These are phyloP conservation scores for Coniochaeta sp. DNA, from an alignment of 2,329 filamentous ascomycete species.

Conservation along the genomic window DNA sequence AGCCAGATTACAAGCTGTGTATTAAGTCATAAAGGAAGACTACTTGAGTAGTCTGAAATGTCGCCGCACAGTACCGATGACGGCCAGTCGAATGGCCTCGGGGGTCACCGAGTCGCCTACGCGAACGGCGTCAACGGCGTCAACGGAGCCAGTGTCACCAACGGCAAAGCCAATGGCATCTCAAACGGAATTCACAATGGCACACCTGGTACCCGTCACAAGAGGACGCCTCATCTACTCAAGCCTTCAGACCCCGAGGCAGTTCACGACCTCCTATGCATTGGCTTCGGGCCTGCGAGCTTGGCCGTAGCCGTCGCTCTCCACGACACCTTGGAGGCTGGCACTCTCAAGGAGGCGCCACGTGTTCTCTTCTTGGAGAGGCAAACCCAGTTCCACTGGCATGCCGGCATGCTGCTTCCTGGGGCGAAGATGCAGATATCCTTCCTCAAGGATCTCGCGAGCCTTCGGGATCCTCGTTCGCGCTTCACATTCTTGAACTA, in stretches of 20 bases:
- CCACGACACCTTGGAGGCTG: conserved; percentile 63
- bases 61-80: conserved; percentile 3
- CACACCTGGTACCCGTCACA: conserved; percentile 8
- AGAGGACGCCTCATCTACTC: conserved; percentile 6
- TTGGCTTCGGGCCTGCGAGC: conserved; percentile 89
- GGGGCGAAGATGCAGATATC: conserved; percentile 97
- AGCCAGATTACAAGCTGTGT: neutral
- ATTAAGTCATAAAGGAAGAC: neutral
- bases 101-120: neutral
- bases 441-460: conserved; percentile 93
- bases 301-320: conserved; percentile 84
- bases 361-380: conserved; percentile 85
- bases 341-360: conserved; percentile 40
- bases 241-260: conserved; percentile 49
- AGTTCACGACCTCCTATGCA: conserved; percentile 77
- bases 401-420: conserved; percentile 89
- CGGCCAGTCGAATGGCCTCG: conserved; percentile 6
- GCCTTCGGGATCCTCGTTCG: conserved; percentile 77
- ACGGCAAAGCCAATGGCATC: conserved; percentile 2
- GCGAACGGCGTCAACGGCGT: conserved; percentile 4
- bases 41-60: neutral
- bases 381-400: conserved; percentile 80
- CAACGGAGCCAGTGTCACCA: conserved; percentile 4
- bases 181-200: neutral
- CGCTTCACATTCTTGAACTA: conserved; percentile 97